Evolutionary conservation across 1,139 yeast species (phyloP).

Genomic region (Blastobotrys elegans): DNA sequence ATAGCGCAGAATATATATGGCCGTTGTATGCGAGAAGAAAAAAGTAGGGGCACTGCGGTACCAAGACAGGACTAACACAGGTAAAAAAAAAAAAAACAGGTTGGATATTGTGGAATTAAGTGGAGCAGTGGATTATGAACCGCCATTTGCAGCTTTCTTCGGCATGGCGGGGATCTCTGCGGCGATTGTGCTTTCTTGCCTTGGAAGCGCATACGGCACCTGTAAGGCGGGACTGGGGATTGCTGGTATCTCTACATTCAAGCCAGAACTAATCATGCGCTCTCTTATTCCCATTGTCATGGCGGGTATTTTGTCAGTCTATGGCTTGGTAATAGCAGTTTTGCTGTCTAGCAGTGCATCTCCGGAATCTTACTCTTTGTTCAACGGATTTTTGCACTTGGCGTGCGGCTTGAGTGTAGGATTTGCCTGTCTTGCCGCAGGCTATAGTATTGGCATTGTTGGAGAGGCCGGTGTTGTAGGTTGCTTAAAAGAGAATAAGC

Average conservation of each 20-base stretch:
- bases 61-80: too few species aligned
- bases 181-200: constrained; percentile 83
- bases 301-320: constrained; percentile 99
- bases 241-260: constrained; percentile 86
- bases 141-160: constrained; percentile 88
- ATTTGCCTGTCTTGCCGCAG: constrained; percentile 94
- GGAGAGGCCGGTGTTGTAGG: constrained; percentile 99
- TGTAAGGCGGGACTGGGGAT: constrained; percentile 99
- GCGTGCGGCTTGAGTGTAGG: constrained; percentile 99
- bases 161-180: constrained; percentile 96
- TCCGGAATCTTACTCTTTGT: constrained; percentile 82
- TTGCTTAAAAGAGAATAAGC: constrained; percentile 92
- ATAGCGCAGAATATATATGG: too few species aligned
- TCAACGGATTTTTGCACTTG: constrained; percentile 95
- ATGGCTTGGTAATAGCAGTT: constrained; percentile 96
- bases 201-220: constrained; percentile 98
- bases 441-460: constrained; percentile 96
- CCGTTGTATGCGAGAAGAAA: too few species aligned
- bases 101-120: too few species aligned
- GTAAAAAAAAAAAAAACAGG: too few species aligned
- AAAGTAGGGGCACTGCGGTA: too few species aligned
- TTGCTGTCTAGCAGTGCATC: constrained; percentile 71
- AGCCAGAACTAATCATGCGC: constrained; percentile 34
- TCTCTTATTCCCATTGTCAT: constrained; percentile 78
- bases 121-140: constrained; percentile 67